Base-by-base conservation (phyloP, 2,329 filamentous ascomycete genomes). In the Fusarium mexicanum region DNA sequence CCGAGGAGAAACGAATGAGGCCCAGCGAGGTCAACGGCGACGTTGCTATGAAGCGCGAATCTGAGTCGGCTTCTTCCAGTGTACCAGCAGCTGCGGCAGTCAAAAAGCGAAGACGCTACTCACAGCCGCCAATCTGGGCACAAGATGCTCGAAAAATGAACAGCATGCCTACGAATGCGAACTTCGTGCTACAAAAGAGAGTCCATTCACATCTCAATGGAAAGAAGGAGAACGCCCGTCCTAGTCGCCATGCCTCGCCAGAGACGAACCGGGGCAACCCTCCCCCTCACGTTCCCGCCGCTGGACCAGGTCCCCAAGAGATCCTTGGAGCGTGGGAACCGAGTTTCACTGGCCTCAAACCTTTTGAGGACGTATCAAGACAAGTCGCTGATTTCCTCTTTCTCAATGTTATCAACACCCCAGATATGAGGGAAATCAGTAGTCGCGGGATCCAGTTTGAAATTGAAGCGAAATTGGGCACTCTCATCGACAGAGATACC, bases 381-480 rank as follows among this genome's bases (percentile, higher is more conserved):
- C 81, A 87, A 24, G 87, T 97, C n/a, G 93, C 92, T 70, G 93
- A 97, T 79, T 97, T 95, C 77, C 85, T 98, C 17, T 97, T 91
- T 79, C 81, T 89, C 54, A 87, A 92, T 63, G 91, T 96, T 24
- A 87, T 96, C 12, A 85, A 87, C 59, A 90, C 91, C 69, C 86
- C 88, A n/a, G 90, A 93, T 73, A 86, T 91, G 43, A 87, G 87
- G 38, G 90, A 93, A 75, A 88, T 93, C 26, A 83, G 85, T 22
- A 88, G 88, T 59, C 87, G 89, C 22, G 91, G 90, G 12, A 92
- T 95, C 20, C 89, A 94, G 69, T 91, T 98, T 61, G 96, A 99
- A 83, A 93, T 99, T 62, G 96, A 99, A 84, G 96, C 95, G 16
- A 98, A 98, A 82, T 86, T 98, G 54, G 96, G 96, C 24, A 92